Conservation (phyloP, 192 early-diverging fungal species). For the Umbelopsis ramanniana region DNA sequence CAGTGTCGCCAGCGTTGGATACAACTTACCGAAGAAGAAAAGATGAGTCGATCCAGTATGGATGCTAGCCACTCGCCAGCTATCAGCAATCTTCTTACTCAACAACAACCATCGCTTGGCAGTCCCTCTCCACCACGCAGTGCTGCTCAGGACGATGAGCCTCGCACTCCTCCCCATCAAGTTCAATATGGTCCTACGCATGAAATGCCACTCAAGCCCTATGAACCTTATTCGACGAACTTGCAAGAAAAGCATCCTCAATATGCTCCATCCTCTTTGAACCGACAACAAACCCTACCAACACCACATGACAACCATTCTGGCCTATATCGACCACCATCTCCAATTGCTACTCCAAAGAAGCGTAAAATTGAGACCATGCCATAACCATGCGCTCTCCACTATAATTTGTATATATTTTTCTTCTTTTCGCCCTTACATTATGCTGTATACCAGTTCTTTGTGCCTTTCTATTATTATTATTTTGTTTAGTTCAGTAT, state of each 20-base stretch:
- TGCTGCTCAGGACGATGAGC: conserved; percentile 10
- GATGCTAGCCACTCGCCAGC: conserved; percentile 40
- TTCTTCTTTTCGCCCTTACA: neutral
- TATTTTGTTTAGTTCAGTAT: too few species aligned
- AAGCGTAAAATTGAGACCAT: conserved; percentile 18
- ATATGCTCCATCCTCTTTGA: neutral
- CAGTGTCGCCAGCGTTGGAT: conserved; percentile 56
- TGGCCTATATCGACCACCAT: conserved; percentile 28
- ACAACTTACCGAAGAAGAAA: conserved; percentile 9
- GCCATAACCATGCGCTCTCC: neutral
- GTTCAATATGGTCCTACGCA: neutral
- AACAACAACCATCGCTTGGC: conserved; percentile 8
- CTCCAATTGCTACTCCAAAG: conserved; percentile 34
- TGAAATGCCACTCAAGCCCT: neutral
- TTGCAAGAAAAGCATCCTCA: conserved; percentile 10
- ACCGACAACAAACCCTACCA: neutral
- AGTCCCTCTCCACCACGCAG: conserved; percentile 16
- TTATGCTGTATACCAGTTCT: neutral
- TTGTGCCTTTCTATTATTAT: neutral
- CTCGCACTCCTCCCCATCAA: conserved; percentile 16
- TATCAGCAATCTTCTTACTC: conserved; percentile 21
- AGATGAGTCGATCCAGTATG: neutral
- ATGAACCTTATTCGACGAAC: conserved; percentile 1
- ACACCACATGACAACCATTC: neutral
- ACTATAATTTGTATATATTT: neutral